Conservation (phyloP, 1,284 basidiomycete genomes). For the Papiliotrema terrestris region DNA sequence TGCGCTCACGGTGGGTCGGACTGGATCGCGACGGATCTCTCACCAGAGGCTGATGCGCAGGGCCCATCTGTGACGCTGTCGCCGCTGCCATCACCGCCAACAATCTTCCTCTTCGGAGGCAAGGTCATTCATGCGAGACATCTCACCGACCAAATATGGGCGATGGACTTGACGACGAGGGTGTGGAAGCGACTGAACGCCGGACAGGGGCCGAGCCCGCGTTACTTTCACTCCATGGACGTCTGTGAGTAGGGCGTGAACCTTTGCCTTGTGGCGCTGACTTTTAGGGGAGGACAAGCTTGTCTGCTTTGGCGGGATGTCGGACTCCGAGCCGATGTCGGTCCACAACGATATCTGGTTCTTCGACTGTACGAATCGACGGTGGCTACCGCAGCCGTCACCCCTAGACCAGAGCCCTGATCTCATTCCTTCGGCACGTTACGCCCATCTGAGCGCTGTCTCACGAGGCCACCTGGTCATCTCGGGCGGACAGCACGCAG, state of each 20-base stretch:
- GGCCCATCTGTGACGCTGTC: constrained; percentile 44
- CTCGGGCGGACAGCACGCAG: constrained; percentile 82
- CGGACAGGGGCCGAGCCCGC: constrained; percentile 58
- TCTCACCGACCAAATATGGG: constrained; percentile 83
- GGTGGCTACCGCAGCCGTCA: constrained; percentile 59
- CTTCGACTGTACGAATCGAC: constrained; percentile 66
- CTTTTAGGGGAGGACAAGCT: constrained; percentile 74
- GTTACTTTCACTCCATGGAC: constrained; percentile 90
- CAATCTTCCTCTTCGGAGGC: constrained; percentile 63
- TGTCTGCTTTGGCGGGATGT: constrained; percentile 88
- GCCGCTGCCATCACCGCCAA: constrained; percentile 31
- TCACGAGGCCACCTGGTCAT: constrained; percentile 80
- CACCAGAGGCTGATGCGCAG: constrained; percentile 8
- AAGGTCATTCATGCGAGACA: constrained; percentile 76
- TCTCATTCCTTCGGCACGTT: constrained; percentile 69
- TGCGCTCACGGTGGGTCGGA: constrained; percentile 68
- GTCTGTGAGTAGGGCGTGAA: constrained; percentile 60
- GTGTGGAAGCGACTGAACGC: constrained; percentile 68
- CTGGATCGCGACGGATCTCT: neutral
- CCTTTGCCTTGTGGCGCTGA: constrained; percentile 3
- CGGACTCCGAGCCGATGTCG: constrained; percentile 57
- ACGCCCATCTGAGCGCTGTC: constrained; percentile 83
- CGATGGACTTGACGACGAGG: constrained; percentile 74
- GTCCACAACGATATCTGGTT: constrained; percentile 82
- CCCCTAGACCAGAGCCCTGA: constrained; percentile 33